Percentiles rank a stretch among this genome's conserved stretches.
These are phyloP conservation scores for Kuraishia hungarica DNA, from an alignment of 805 yeast genomes.

Conservation along the genomic window DNA sequence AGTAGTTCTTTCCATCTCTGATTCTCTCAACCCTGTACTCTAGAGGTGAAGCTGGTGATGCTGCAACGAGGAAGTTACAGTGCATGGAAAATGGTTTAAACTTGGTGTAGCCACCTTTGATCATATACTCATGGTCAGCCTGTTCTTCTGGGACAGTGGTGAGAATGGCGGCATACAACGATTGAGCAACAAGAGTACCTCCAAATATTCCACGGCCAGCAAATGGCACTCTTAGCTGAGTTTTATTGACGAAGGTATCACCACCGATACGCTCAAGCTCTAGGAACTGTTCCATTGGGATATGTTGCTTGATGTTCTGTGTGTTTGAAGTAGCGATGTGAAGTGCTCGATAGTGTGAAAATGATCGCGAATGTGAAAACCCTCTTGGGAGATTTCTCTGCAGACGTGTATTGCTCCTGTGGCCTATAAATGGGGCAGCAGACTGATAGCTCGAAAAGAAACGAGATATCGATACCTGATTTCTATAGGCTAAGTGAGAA, in stretches of 20 bases:
- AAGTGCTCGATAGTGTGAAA: too few relatives aligned
- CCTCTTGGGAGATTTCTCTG: background rate
- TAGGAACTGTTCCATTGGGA: conserved; percentile 6
- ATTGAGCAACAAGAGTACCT: conserved; percentile 60
- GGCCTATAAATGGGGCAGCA: background rate
- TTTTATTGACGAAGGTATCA: conserved; percentile 15
- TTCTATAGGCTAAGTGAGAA: too few relatives aligned
- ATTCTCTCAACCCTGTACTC: conserved; percentile 44
- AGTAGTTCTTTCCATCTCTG: conserved; percentile 43
- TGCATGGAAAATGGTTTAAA: conserved; percentile 56
- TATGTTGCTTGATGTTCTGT: background rate
- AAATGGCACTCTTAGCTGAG: conserved; percentile 29
- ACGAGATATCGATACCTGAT: too few relatives aligned
- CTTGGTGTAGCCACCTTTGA: conserved; percentile 7
- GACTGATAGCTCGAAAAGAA: too few relatives aligned
- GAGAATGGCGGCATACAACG: conserved; percentile 51
- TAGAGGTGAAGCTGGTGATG: conserved; percentile 35
- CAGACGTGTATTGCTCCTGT: background rate
- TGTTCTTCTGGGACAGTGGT: conserved; percentile 9
- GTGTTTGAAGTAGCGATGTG: background rate
- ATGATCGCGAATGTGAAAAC: too few relatives aligned
- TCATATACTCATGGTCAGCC: background rate
- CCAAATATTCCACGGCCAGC: conserved; percentile 66
- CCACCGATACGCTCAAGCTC: conserved; percentile 11
- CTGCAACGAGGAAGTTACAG: conserved; percentile 52